Conservation (phyloP, 192 early-diverging fungal genomes). For the Rhizoclosmatium globosum region DNA sequence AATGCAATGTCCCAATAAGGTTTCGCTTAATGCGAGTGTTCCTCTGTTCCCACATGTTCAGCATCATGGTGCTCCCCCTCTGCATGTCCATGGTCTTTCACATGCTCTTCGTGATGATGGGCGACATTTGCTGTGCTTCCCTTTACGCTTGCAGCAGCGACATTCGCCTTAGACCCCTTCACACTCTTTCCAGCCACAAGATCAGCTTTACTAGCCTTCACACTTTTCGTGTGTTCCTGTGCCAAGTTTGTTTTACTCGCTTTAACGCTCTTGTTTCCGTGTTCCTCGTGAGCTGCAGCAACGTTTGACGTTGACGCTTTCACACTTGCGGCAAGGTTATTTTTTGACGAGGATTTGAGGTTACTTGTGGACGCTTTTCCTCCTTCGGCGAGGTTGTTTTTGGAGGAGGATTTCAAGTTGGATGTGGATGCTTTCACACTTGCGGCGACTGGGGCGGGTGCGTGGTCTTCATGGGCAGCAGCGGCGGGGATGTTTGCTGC, state of each 20-base stretch:
- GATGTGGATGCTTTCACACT: constrained; percentile 17
- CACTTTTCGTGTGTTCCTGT: not conserved
- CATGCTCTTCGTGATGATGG: not conserved
- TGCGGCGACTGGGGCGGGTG: not conserved
- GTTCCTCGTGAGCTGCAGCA: not conserved
- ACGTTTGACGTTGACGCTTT: constrained; percentile 1
- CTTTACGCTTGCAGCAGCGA: constrained; percentile 15
- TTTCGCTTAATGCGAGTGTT: constrained; percentile 7
- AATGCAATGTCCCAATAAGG: not conserved
- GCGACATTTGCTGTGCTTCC: constrained; percentile 17
- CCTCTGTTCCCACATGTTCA: not conserved
- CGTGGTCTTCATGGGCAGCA: not conserved
- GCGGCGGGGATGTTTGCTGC: constrained; percentile 3
- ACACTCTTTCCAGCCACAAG: constrained; percentile 10
- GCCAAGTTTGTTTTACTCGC: not conserved
- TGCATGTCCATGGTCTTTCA: not conserved
- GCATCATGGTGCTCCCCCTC: not conserved
- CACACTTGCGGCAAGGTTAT: constrained; percentile 12
- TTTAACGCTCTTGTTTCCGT: constrained; percentile 17
- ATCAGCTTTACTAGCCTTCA: not conserved
- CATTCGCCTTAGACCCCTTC: constrained; percentile 28
- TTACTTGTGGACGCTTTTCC: not conserved
- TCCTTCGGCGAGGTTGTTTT: constrained; percentile 1
- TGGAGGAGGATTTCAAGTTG: not conserved
- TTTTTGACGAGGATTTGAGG: not conserved